Conservation (phyloP, 1,139 yeast genomes). For the Debaryomyces sp. region DNA sequence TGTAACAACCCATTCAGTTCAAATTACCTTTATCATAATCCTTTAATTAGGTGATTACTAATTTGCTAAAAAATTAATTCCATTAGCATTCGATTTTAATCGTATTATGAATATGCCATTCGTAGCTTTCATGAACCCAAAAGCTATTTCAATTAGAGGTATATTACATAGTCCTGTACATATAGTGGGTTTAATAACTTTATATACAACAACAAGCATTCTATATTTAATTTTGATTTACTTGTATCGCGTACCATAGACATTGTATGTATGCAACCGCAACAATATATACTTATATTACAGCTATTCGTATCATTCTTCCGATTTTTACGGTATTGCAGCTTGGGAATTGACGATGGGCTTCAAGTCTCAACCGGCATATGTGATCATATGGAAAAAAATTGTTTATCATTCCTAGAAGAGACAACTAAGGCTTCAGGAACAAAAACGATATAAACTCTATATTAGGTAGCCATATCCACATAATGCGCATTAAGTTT, state of each 20-base stretch:
- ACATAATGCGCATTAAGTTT: no score
- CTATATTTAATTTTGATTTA: not conserved
- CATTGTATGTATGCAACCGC: not conserved
- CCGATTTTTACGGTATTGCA: no score
- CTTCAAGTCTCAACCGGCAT: no score
- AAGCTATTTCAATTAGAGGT: not conserved
- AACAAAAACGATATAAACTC: no score
- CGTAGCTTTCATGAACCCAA: not conserved
- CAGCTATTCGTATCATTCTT: no score
- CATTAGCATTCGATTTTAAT: not conserved
- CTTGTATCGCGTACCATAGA: not conserved
- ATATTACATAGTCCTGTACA: slow-evolving; percentile 5
- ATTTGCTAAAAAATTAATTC: not conserved
- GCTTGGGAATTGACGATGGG: no score
- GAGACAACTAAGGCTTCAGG: no score
- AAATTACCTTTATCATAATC: not conserved
- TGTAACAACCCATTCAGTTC: not conserved
- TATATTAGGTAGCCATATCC: no score
- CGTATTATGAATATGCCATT: not conserved
- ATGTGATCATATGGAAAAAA: no score
- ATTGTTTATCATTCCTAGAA: no score
- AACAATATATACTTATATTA: not conserved
- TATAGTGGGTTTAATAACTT: slow-evolving; percentile 1
- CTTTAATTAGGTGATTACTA: not conserved
- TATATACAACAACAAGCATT: not conserved